These are phyloP conservation scores for Phytomonas francai DNA, from an alignment of 208 protist genomes.

Conservation along the genomic window DNA sequence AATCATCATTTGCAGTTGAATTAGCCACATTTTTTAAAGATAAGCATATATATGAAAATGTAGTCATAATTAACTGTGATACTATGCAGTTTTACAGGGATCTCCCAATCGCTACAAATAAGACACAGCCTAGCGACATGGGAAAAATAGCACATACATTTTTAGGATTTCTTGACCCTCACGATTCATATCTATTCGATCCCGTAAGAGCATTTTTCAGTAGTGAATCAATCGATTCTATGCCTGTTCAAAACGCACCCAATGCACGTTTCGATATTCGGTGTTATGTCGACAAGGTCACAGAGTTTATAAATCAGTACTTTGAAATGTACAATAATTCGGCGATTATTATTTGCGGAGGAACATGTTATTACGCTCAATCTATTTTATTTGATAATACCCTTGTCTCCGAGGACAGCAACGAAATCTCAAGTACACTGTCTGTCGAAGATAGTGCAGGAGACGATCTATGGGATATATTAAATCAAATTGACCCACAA, in stretches of 20 bases:
- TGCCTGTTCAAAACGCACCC: not conserved
- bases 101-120: slow-evolving; percentile 87
- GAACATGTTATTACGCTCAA: slow-evolving; percentile 73
- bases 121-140: slow-evolving; percentile 44
- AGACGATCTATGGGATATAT: slow-evolving; percentile 28
- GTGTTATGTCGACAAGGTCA: slow-evolving; percentile 33
- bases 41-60: slow-evolving; percentile 28
- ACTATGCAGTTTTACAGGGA: slow-evolving; percentile 83
- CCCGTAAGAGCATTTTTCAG: slow-evolving; percentile 17
- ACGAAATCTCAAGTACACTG: not conserved
- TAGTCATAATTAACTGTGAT: slow-evolving; percentile 86
- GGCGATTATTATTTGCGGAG: slow-evolving; percentile 75
- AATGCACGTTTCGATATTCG: slow-evolving; percentile 2
- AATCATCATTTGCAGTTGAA: slow-evolving; percentile 59
- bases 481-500: slow-evolving; percentile 62
- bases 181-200: slow-evolving; percentile 21
- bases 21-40: slow-evolving; percentile 48
- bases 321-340: slow-evolving; percentile 25
- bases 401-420: slow-evolving; percentile 23
- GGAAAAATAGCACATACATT: slow-evolving; percentile 63
- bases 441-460: slow-evolving; percentile 10
- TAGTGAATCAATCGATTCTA: slow-evolving; percentile 4
- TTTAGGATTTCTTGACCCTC: slow-evolving; percentile 48
- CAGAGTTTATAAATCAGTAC: slow-evolving; percentile 38
- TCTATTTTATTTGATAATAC: slow-evolving; percentile 54